Evolutionary conservation across 192 early-diverging fungal genomes (phyloP).

Genomic region (Podila minutissima): DNA sequence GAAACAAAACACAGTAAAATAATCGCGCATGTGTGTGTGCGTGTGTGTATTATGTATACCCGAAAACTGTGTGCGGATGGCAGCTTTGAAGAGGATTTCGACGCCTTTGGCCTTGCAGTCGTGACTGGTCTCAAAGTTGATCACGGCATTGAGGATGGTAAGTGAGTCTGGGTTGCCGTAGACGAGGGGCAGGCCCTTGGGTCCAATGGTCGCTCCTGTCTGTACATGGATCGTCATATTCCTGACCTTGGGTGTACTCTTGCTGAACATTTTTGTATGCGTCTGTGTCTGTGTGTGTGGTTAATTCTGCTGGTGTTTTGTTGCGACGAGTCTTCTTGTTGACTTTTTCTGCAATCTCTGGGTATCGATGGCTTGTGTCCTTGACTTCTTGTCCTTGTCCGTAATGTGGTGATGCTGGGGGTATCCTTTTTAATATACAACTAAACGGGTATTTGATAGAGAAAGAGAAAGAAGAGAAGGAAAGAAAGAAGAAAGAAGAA

Average conservation of each 20-base stretch:
- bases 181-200: constrained; percentile 19
- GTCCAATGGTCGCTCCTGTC: constrained; percentile 19
- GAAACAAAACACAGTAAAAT: background rate
- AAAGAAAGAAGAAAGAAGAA: background rate
- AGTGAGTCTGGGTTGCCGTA: constrained; percentile 15
- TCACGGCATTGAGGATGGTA: constrained; percentile 6
- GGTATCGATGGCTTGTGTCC: background rate
- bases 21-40: background rate
- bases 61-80: constrained; percentile 6
- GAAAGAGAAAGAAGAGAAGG: background rate
- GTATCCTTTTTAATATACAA: background rate
- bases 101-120: constrained; percentile 16
- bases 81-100: constrained; percentile 25
- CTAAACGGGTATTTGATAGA: background rate
- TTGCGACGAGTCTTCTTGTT: background rate
- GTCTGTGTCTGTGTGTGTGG: too few relatives aligned
- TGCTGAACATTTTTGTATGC: background rate
- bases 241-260: constrained; percentile 13
- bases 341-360: background rate
- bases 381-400: too few relatives aligned
- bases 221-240: constrained; percentile 21
- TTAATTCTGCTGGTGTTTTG: background rate
- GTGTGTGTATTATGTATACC: background rate
- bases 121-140: constrained; percentile 20
- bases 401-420: too few relatives aligned